Conservation (phyloP, 352 stramenopile genomes). For the Globisporangium spinosum region DNA sequence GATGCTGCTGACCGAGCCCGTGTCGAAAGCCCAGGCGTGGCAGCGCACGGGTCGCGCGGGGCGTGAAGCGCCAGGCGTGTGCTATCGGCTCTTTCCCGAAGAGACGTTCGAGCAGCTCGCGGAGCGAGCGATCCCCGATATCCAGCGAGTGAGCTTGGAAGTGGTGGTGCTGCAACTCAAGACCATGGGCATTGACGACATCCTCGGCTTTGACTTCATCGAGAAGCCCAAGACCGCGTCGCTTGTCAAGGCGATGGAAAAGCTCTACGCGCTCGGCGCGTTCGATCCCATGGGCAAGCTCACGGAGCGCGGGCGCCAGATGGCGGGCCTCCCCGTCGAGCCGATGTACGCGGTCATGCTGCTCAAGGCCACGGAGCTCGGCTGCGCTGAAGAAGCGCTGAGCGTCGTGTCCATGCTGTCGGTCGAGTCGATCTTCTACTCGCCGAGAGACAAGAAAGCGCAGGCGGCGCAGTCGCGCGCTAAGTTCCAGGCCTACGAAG, state of each 20-base stretch:
- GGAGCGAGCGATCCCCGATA: conserved; percentile 74
- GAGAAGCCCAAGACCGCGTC: conserved; percentile 77
- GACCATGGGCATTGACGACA: conserved; percentile 80
- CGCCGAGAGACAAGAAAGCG: conserved; percentile 78
- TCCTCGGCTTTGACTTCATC: conserved; percentile 88
- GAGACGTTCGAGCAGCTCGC: conserved; percentile 82
- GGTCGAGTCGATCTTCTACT: conserved; percentile 89
- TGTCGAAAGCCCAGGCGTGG: conserved; percentile 90
- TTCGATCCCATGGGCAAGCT: conserved; percentile 62
- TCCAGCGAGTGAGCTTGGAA: conserved; percentile 84
- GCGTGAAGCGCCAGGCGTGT: conserved; percentile 75
- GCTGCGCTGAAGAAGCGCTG: conserved; percentile 79
- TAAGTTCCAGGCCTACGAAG: conserved; percentile 77
- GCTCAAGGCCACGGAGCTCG: conserved; percentile 70
- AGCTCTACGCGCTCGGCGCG: conserved; percentile 71
- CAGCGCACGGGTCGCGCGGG: conserved; percentile 88
- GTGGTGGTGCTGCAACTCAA: conserved; percentile 85
- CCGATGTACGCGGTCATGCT: conserved; percentile 90
- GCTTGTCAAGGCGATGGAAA: conserved; percentile 79
- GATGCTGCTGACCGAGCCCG: conserved; percentile 79
- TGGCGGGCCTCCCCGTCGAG: conserved; percentile 85
- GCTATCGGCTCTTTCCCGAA: conserved; percentile 82
- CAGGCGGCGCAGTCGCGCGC: conserved; percentile 75
- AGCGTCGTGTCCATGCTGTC: conserved; percentile 89
- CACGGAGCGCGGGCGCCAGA: conserved; percentile 70